phyloP scores from a whole-genome alignment of 176 grass and related monocot genomes.

The maize (Zea mays) region DNA sequence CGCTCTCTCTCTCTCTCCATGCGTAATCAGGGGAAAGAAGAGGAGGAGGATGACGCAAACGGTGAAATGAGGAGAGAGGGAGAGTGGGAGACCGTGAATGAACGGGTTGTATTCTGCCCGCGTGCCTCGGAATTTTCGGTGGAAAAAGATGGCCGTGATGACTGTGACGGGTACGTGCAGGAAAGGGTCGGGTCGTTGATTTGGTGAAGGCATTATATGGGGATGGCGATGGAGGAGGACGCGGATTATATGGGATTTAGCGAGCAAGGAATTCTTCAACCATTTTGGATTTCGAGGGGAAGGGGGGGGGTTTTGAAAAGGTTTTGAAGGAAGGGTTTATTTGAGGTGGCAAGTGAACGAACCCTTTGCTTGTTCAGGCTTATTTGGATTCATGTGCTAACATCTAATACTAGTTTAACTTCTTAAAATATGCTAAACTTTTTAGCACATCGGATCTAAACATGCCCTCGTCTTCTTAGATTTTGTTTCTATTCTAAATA shows the following conservation, averaged over 20 bases:
- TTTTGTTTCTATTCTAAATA: background rate
- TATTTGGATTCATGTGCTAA: no score
- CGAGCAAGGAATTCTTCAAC: background rate
- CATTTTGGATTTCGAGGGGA: background rate
- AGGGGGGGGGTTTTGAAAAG: no score
- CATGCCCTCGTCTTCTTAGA: no score
- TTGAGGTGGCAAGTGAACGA: background rate
- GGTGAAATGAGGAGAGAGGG: no score
- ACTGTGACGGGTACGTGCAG: background rate
- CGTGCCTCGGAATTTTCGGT: background rate
- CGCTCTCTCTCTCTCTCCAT: background rate
- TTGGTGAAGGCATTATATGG: conserved; percentile 17
- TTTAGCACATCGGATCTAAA: no score
- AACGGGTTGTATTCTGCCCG: no score
- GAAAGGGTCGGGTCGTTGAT: background rate
- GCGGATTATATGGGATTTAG: background rate
- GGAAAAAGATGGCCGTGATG: background rate
- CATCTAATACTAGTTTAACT: no score
- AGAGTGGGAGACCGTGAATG: no score
- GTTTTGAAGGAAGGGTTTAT: background rate
- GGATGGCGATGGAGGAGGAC: background rate
- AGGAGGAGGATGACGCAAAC: no score
- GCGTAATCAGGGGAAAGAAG: background rate
- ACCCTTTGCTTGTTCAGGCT: background rate
- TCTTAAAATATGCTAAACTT: no score